Percentiles rank a stretch among this genome's conserved stretches.
Conservation (phyloP, 2,329 filamentous ascomycete species). For the Colletotrichum lini region DNA sequence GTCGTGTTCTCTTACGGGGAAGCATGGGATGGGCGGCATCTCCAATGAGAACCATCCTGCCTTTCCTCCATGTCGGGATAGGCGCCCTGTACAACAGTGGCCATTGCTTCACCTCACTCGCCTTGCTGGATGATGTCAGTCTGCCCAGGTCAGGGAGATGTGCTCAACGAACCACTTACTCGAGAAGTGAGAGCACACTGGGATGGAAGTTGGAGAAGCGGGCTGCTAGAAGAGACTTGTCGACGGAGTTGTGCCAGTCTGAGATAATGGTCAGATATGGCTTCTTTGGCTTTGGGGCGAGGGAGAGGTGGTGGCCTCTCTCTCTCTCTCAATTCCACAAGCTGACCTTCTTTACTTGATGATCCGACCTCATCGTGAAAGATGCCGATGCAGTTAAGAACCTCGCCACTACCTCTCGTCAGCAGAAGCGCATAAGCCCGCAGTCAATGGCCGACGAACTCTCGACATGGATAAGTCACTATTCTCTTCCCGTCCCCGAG, state of each 20-base stretch:
- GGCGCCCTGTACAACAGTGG: conserved; percentile 54
- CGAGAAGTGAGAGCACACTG: conserved; percentile 46
- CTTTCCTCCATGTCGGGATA: conserved; percentile 51
- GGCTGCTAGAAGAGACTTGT: conserved; percentile 48
- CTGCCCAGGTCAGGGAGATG: neutral
- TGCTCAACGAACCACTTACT: conserved; percentile 43
- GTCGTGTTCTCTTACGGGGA: conserved; percentile 48
- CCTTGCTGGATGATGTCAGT: conserved; percentile 47
- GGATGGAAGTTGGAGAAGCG: conserved; percentile 50
- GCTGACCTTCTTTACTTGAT: conserved; percentile 28
- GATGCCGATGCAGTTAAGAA: conserved; percentile 54
- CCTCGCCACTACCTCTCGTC: conserved; percentile 45
- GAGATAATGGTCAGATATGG: neutral
- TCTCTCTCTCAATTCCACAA: neutral
- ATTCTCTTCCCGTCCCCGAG: conserved; percentile 45
- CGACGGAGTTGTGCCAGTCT: conserved; percentile 44
- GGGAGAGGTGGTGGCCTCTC: too few species aligned
- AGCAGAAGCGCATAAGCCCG: neutral
- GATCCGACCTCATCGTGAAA: conserved; percentile 47
- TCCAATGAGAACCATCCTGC: conserved; percentile 51
- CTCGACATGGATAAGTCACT: conserved; percentile 53
- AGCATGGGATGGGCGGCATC: conserved; percentile 58
- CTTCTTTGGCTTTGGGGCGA: too few species aligned
- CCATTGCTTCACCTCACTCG: conserved; percentile 53
- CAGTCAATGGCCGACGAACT: conserved; percentile 44